A percentile compares a stretch with the other conserved stretches of the same genome.
Evolutionary conservation across 106 monocot genomes (phyloP).

Genomic region (Apostasia ramifera): DNA sequence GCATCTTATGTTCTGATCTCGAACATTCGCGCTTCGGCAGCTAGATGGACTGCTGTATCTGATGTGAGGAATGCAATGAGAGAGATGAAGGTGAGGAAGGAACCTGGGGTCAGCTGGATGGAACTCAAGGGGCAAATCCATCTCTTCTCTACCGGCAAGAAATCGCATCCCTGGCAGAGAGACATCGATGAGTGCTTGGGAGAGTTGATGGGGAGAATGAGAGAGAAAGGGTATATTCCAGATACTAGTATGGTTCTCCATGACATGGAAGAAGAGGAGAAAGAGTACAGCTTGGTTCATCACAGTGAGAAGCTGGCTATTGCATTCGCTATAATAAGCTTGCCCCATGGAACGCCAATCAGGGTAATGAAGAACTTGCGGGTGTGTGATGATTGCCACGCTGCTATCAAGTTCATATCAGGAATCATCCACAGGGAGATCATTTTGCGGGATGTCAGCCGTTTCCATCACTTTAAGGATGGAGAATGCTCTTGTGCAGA

Average conservation of each 20-base stretch:
- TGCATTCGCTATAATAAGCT: conserved; percentile 42
- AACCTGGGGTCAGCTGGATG: conserved; percentile 68
- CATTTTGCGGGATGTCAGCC: conserved; percentile 54
- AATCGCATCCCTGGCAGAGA: conserved; percentile 28
- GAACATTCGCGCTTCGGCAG: conserved; percentile 40
- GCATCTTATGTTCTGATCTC: conserved; percentile 65
- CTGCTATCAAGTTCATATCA: conserved; percentile 41
- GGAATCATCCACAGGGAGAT: conserved; percentile 40
- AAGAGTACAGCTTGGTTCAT: conserved; percentile 46
- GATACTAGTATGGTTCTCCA: conserved; percentile 48
- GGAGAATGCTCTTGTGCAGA: conserved; percentile 56
- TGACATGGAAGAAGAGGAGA: conserved; percentile 79
- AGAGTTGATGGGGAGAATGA: conserved; percentile 41
- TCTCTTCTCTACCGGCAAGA: conserved; percentile 48
- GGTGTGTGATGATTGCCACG: conserved; percentile 57
- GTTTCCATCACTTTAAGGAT: conserved; percentile 52
- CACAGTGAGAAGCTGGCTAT: conserved; percentile 67
- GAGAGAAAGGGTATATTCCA: conserved; percentile 41
- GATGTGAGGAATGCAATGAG: conserved; percentile 49
- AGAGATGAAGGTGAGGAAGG: conserved; percentile 58
- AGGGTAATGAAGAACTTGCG: conserved; percentile 62
- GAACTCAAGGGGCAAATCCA: conserved; percentile 53
- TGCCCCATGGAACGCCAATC: conserved; percentile 25
- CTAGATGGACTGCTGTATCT: conserved; percentile 50
- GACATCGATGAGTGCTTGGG: conserved; percentile 35